phyloP scores from a whole-genome alignment of 257 asterid species.

The Galeopsis tetrahit region DNA sequence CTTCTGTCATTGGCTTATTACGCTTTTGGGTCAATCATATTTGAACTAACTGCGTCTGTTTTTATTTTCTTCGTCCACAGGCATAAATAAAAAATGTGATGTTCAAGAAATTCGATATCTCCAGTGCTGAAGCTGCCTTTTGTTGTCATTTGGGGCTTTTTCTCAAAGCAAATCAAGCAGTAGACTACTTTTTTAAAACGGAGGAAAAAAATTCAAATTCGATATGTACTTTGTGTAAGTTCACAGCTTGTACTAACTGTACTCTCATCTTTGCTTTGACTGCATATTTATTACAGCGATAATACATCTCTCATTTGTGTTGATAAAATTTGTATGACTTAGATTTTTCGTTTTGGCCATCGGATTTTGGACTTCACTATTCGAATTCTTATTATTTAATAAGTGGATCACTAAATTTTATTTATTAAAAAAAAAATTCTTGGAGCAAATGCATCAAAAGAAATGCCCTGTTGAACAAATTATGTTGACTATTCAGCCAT shows the following conservation, averaged over 20 bases:
- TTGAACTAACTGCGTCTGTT: not conserved
- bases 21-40: not conserved
- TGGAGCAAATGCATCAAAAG: too few species aligned
- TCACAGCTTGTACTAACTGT: slow-evolving; percentile 6
- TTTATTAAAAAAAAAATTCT: too few species aligned
- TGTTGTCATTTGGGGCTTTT: slow-evolving; percentile 25
- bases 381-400: too few species aligned
- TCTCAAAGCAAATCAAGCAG: slow-evolving; percentile 8
- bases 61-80: slow-evolving; percentile 38
- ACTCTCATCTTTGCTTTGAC: slow-evolving; percentile 23
- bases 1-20: not conserved
- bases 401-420: too few species aligned
- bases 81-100: slow-evolving; percentile 36
- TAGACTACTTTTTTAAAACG: not conserved
- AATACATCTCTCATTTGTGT: slow-evolving; percentile 1
- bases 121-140: slow-evolving; percentile 38
- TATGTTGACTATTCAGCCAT: too few species aligned
- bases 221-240: slow-evolving; percentile 23
- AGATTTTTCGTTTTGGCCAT: not conserved
- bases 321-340: not conserved
- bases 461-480: too few species aligned
- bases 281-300: slow-evolving; percentile 13
- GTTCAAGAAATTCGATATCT: slow-evolving; percentile 38
- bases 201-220: not conserved
- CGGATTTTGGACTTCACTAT: not conserved